Conservation (phyloP, 2,329 filamentous ascomycete species). For the Exophiala xenobiotica region DNA sequence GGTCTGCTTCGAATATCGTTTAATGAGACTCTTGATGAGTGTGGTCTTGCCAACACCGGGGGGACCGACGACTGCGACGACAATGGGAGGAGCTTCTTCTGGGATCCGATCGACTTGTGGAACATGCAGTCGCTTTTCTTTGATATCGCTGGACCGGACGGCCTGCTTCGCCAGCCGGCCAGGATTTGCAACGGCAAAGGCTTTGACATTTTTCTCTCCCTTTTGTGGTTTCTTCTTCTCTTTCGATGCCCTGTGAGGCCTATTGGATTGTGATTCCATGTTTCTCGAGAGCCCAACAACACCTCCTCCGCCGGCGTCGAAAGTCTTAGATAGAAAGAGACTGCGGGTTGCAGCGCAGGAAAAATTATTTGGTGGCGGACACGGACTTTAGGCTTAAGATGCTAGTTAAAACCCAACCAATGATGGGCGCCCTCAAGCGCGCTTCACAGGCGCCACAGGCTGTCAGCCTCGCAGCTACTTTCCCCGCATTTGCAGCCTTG, state of each 20-base stretch:
- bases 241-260: slow-evolving; percentile 81
- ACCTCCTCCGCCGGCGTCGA: slow-evolving; percentile 12
- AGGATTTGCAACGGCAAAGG: slow-evolving; percentile 80
- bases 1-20: slow-evolving; percentile 93
- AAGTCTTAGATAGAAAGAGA: slow-evolving; percentile 3
- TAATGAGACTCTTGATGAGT: slow-evolving; percentile 88
- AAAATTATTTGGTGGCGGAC: slow-evolving; percentile 10
- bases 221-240: slow-evolving; percentile 77
- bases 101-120: slow-evolving; percentile 93
- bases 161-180: slow-evolving; percentile 73
- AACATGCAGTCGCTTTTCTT: slow-evolving; percentile 94
- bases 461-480: too few species aligned
- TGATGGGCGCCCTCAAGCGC: too few species aligned
- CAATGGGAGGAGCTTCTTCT: slow-evolving; percentile 88
- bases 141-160: slow-evolving; percentile 56
- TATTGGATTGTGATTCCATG: slow-evolving; percentile 82
- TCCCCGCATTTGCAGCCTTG: slow-evolving; percentile 2
- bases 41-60: slow-evolving; percentile 96
- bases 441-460: too few species aligned
- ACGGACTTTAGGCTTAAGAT: not conserved
- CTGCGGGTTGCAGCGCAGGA: slow-evolving; percentile 2
- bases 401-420: too few species aligned
- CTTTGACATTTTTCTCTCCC: slow-evolving; percentile 78
- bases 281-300: slow-evolving; percentile 8
- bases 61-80: slow-evolving; percentile 92